Percentiles rank a stretch among this genome's conserved stretches.
phyloP scores from a whole-genome alignment of 306 rosid genomes.

The Vigna radiata region DNA sequence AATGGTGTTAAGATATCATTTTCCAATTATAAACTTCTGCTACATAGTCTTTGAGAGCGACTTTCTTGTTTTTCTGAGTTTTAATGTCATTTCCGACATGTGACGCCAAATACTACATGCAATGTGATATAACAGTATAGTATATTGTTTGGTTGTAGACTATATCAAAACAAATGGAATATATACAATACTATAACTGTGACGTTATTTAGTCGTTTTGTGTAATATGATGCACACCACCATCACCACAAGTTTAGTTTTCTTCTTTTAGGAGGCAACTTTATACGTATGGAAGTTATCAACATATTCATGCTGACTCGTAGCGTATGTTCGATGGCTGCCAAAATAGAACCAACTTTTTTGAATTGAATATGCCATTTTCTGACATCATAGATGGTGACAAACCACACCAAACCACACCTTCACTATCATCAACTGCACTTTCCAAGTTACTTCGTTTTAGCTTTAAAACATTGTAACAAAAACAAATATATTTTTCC shows the following conservation, averaged over 20 bases:
- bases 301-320: conserved; percentile 25
- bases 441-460: conserved; percentile 48
- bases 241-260: conserved; percentile 28
- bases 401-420: conserved; percentile 35
- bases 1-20: too few species aligned
- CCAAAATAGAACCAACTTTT: conserved; percentile 47
- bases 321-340: conserved; percentile 39
- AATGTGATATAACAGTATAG: neutral
- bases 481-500: neutral
- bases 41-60: neutral
- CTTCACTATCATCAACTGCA: conserved; percentile 14
- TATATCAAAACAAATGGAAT: neutral
- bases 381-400: conserved; percentile 21
- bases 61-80: neutral
- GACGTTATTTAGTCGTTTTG: conserved; percentile 26
- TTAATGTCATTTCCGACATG: neutral
- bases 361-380: conserved; percentile 33
- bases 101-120: neutral
- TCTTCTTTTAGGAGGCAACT: conserved; percentile 8
- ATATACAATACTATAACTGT: neutral
- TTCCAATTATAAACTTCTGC: neutral
- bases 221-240: neutral
- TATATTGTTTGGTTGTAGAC: neutral
- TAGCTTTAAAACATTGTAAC: neutral
- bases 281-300: neutral